Percentiles rank a stretch among this genome's conserved stretches.
These are phyloP conservation scores for Fraxinus nigra DNA, from an alignment of 305 asterid genomes.

Conservation along the genomic window DNA sequence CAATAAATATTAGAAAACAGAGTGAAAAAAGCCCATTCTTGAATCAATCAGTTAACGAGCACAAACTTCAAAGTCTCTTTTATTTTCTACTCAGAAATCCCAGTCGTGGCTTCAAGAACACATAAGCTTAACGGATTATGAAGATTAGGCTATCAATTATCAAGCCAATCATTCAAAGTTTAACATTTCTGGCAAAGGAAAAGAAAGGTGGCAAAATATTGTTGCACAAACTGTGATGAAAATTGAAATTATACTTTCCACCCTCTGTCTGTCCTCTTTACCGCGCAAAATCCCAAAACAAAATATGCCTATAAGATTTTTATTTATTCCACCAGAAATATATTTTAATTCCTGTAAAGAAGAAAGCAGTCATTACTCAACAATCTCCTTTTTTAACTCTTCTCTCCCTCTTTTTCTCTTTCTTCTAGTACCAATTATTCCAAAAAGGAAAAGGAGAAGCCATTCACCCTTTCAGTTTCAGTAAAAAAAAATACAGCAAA, in stretches of 20 bases:
- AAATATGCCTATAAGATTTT: not conserved
- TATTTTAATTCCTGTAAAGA: not conserved
- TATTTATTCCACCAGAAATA: constrained; percentile 3
- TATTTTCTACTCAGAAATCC: not conserved
- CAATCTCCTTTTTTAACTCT: not conserved
- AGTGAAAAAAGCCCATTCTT: not conserved
- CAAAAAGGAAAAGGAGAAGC: not conserved
- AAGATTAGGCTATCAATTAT: not conserved
- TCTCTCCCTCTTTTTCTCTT: not conserved
- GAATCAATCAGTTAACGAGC: not conserved
- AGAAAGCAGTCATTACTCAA: not conserved
- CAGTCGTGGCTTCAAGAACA: not conserved
- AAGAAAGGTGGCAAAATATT: not conserved
- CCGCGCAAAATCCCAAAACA: constrained; percentile 21
- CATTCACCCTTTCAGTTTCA: not conserved
- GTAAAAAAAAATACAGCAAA: not conserved
- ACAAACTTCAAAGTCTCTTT: not conserved
- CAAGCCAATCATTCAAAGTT: constrained; percentile 15
- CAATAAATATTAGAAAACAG: not conserved
- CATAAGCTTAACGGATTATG: not conserved
- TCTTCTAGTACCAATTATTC: not conserved
- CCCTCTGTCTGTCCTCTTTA: constrained; percentile 11
- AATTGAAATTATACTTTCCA: constrained; percentile 21
- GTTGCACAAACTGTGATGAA: constrained; percentile 17
- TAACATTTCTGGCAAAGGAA: not conserved